Evolutionary conservation across 495 filamentous ascomycete species (phyloP).

Genomic region (Trichoderma gamsii): DNA sequence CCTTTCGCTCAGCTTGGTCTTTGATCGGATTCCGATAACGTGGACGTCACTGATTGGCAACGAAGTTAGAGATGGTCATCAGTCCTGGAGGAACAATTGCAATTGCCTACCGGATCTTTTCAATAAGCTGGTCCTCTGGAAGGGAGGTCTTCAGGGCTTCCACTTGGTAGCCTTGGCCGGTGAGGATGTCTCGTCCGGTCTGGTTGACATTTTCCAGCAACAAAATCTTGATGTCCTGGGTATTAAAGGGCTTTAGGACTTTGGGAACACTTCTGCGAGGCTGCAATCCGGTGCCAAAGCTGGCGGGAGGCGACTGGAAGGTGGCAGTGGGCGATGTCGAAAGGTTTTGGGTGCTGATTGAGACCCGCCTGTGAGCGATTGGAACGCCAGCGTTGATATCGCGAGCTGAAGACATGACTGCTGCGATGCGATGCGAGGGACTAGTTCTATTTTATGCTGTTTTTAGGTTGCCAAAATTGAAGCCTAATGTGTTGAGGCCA

Average conservation of each 20-base stretch:
- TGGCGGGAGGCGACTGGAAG: conserved; percentile 58
- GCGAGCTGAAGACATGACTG: conserved; percentile 4
- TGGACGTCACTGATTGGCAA: conserved; percentile 68
- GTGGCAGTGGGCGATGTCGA: conserved; percentile 58
- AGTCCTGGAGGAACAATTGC: neutral
- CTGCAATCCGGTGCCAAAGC: conserved; percentile 25
- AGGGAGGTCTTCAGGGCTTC: conserved; percentile 84
- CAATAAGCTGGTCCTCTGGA: conserved; percentile 86
- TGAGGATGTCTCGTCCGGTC: conserved; percentile 76
- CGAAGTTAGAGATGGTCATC: conserved; percentile 12
- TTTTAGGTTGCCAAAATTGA: too few species aligned
- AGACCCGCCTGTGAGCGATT: neutral
- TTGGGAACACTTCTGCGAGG: conserved; percentile 43
- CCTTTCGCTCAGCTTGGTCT: conserved; percentile 85
- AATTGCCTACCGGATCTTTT: conserved; percentile 79
- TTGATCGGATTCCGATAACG: conserved; percentile 96
- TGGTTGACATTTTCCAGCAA: conserved; percentile 94
- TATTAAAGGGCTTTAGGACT: conserved; percentile 90
- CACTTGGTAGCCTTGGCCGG: conserved; percentile 88
- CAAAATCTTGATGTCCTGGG: conserved; percentile 91
- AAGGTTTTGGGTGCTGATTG: conserved; percentile 20
- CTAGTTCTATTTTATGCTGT: neutral
- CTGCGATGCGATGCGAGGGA: neutral
- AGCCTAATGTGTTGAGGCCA: too few species aligned
- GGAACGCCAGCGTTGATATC: neutral